Conservation (phyloP, 225 moss, liverwort and hornwort genomes). For the Thuidium tamariscinum region DNA sequence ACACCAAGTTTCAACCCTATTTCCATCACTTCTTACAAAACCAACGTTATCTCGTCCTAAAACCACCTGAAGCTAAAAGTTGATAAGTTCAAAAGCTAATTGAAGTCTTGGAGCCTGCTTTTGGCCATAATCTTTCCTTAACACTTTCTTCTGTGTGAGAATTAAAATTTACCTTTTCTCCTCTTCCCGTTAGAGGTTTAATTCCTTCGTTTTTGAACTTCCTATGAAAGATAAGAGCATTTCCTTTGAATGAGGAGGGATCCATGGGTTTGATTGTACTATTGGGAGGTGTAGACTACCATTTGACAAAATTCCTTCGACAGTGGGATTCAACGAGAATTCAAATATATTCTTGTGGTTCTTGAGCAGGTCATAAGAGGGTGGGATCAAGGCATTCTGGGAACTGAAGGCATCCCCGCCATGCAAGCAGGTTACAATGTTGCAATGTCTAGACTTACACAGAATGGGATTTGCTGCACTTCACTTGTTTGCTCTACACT, state of each 20-base stretch:
- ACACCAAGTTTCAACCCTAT: neutral
- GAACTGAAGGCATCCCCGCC: slow-evolving; percentile 63
- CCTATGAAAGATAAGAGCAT: neutral
- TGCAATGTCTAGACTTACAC: neutral
- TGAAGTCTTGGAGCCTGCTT: neutral
- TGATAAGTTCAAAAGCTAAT: neutral
- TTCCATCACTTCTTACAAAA: neutral
- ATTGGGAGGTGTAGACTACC: neutral
- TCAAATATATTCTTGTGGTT: neutral
- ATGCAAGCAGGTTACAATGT: slow-evolving; percentile 70
- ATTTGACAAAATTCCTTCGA: neutral
- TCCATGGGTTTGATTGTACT: neutral
- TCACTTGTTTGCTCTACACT: neutral
- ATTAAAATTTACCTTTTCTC: neutral
- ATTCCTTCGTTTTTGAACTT: neutral
- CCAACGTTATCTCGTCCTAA: neutral
- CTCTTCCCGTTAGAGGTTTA: neutral
- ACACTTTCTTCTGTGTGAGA: neutral
- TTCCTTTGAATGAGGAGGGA: neutral
- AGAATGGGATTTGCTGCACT: neutral
- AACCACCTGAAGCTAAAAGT: neutral
- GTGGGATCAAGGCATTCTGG: slow-evolving; percentile 96
- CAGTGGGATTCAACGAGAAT: neutral
- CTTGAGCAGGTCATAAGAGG: slow-evolving; percentile 81
- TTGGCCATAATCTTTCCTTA: neutral